Evolutionary conservation across 2,329 filamentous ascomycete species (phyloP).

Genomic region (Colletotrichum horii): DNA sequence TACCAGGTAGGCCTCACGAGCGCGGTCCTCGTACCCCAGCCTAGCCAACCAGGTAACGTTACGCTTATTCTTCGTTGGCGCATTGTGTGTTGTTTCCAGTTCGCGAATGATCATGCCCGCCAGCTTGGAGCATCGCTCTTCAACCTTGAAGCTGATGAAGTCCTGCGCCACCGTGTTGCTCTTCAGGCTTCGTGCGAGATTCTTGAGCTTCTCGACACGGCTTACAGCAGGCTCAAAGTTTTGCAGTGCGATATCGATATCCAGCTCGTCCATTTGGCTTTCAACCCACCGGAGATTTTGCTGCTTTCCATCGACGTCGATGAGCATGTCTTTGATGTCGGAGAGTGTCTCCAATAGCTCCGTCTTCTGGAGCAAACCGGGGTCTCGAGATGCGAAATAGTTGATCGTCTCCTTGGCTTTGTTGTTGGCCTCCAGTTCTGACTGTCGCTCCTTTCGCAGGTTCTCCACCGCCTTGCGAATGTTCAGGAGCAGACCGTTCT

Average conservation of each 20-base stretch:
- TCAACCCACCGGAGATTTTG: constrained; percentile 97
- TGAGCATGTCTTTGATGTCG: constrained; percentile 83
- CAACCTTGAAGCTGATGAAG: constrained; percentile 89
- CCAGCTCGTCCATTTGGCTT: constrained; percentile 90
- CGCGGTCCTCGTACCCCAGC: constrained; percentile 88
- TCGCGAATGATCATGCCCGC: constrained; percentile 79
- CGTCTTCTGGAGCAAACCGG: constrained; percentile 77
- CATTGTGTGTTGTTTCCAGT: constrained; percentile 78
- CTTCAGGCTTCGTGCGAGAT: constrained; percentile 79
- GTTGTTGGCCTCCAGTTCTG: constrained; percentile 86
- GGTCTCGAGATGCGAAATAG: constrained; percentile 81
- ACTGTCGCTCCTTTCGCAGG: constrained; percentile 81
- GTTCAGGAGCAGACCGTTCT: constrained; percentile 80
- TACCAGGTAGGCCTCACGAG: constrained; percentile 84
- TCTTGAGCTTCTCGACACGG: constrained; percentile 83
- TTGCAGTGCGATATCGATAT: constrained; percentile 94
- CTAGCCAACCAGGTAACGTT: constrained; percentile 86
- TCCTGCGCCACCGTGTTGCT: constrained; percentile 88
- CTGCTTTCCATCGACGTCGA: constrained; percentile 96
- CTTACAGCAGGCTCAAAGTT: constrained; percentile 84
- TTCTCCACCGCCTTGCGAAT: constrained; percentile 94
- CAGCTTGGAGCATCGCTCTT: constrained; percentile 80
- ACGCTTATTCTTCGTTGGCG: constrained; percentile 76
- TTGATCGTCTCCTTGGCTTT: constrained; percentile 85
- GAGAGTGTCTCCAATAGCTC: constrained; percentile 81